Evolutionary conservation across 495 filamentous ascomycete species (phyloP).

Genomic region (Hypoxylon crocopeplum): DNA sequence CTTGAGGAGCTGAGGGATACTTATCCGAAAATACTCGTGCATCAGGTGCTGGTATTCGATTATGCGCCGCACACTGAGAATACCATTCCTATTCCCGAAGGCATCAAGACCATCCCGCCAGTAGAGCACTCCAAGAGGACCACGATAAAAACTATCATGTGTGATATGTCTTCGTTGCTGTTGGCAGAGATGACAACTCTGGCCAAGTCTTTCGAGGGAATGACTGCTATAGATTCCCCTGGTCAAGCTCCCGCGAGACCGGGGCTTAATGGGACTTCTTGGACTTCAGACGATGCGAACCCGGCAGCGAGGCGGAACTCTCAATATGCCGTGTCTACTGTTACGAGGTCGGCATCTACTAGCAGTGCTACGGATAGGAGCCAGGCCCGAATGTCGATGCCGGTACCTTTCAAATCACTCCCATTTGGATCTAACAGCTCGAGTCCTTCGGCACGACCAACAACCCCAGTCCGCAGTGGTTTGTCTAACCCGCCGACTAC

Average conservation of each 20-base stretch:
- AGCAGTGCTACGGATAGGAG: constrained; percentile 53
- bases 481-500: constrained; percentile 68
- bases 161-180: constrained; percentile 83
- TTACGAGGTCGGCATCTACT: constrained; percentile 57
- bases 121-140: constrained; percentile 73
- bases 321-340: constrained; percentile 52
- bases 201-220: constrained; percentile 81
- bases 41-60: constrained; percentile 82
- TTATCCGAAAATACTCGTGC: constrained; percentile 77
- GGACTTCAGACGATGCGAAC: constrained; percentile 46
- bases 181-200: constrained; percentile 87
- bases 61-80: constrained; percentile 55
- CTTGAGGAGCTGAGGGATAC: constrained; percentile 72
- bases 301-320: constrained; percentile 59
- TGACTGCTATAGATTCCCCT: constrained; percentile 82
- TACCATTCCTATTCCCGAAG: constrained; percentile 60
- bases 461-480: constrained; percentile 60
- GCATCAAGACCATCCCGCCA: constrained; percentile 76
- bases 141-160: constrained; percentile 95
- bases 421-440: constrained; percentile 50
- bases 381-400: constrained; percentile 77
- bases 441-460: constrained; percentile 57
- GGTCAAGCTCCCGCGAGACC: constrained; percentile 46
- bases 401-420: constrained; percentile 48
- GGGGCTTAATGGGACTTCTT: constrained; percentile 44